Percentiles rank a stretch among this genome's conserved stretches.
These are phyloP conservation scores for Arctium lappa DNA, from an alignment of 129 eudicot genomes.

Conservation along the genomic window DNA sequence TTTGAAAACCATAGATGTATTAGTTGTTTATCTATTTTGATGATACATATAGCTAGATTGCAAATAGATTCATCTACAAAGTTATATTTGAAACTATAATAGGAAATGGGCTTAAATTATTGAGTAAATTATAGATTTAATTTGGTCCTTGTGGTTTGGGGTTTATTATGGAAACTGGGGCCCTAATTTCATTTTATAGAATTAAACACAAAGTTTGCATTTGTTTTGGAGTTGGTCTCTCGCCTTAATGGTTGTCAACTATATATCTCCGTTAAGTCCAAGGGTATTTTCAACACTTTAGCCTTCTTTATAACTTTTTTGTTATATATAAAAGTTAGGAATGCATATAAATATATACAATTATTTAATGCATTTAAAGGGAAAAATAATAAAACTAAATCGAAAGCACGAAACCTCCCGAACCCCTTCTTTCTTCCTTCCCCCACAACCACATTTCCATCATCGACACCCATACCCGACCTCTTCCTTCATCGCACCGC, in stretches of 20 bases:
- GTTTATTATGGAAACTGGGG: not conserved
- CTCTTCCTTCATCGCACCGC: too few species aligned
- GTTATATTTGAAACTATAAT: not conserved
- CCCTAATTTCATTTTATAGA: not conserved
- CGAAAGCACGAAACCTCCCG: too few species aligned
- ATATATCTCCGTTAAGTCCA: not conserved
- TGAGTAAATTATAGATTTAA: not conserved
- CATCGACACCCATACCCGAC: too few species aligned
- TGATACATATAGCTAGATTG: not conserved
- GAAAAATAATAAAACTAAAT: too few species aligned
- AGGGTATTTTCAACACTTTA: too few species aligned
- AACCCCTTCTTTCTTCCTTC: too few species aligned
- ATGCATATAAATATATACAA: too few species aligned
- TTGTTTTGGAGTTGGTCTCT: not conserved
- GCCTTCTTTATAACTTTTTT: too few species aligned
- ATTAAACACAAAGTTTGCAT: not conserved
- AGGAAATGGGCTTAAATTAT: not conserved
- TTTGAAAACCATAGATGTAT: not conserved
- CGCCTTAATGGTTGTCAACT: not conserved
- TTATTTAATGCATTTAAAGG: too few species aligned
- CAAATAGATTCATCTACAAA: not conserved
- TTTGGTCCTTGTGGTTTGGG: not conserved
- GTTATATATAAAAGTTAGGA: too few species aligned
- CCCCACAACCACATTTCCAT: too few species aligned
- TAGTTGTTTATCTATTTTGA: not conserved